Evolutionary conservation across 116 monocot genomes (phyloP), one percentile per base, ranked within the genome.

Genomic region (Iris pallida): DNA sequence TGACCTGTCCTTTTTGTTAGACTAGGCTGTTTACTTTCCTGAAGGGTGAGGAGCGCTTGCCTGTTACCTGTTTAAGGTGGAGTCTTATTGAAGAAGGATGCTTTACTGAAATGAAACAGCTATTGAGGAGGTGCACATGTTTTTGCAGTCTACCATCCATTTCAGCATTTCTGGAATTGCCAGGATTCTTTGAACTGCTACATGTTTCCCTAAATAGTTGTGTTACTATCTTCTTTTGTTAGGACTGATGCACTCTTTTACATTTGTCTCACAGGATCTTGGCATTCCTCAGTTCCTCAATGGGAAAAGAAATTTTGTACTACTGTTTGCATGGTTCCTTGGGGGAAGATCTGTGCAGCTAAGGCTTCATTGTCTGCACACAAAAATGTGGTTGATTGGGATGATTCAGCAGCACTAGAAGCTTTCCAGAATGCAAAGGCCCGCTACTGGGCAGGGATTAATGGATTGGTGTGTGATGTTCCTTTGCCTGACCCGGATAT

Each of bases 261-360:
- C 13, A 20, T 63, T 12, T 44, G 0, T 46, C 73, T 57, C 20
- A 68, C 56, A 90, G 90, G 62, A 9, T 18, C 64, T 40, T 55
- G 63, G 65, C 51, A 54, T 9, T 53, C 59, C 5, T 13, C 81
- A 45, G 72, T 78, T 73, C 86, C 89, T 20, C 55, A 59, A 12
- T 93, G 89, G 89, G 93, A 93, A 76, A 93, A 72, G 54, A 71
- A 74, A 55, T 93, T 93, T 42, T 87, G 89, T 59, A 80, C 59
- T 65, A 20, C 8, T 16, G 71, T 82, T 7, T 78, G 87, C 52
- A 12, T 13, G 16, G 63, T 89, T 48, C 69, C 89, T 41, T 93
- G 86, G 89, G 74, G 69, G 53, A 89, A 76, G 52, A 40, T 93
- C 6, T 77, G 75, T 6, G 86, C 86, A 55, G 63, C 82, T 30